These are phyloP conservation scores for Geotrichum carabidarum DNA, from an alignment of 1,139 yeast genomes.

Conservation along the genomic window DNA sequence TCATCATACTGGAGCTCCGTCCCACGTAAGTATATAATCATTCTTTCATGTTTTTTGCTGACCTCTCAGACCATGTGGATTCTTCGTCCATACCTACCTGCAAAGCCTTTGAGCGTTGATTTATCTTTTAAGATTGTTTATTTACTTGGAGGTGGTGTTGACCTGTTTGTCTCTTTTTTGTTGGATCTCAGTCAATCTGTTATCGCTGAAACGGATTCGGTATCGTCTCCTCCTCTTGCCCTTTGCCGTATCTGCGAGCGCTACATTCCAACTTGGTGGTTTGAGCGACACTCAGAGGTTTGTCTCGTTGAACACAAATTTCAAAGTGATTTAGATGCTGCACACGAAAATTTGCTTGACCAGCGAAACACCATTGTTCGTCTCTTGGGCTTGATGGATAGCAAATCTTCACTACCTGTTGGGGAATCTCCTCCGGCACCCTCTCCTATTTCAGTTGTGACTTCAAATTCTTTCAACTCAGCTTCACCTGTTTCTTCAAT, in stretches of 20 bases:
- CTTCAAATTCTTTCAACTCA: constrained; percentile 5
- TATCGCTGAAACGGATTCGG: constrained; percentile 55
- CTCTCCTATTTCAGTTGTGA: background rate
- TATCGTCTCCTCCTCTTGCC: constrained; percentile 73
- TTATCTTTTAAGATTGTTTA: constrained; percentile 64
- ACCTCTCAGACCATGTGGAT: constrained; percentile 75
- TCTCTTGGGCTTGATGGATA: constrained; percentile 22
- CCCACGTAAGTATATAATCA: constrained; percentile 42
- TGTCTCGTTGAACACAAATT: constrained; percentile 83
- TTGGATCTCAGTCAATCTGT: constrained; percentile 58
- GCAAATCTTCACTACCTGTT: background rate
- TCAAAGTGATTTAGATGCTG: constrained; percentile 66
- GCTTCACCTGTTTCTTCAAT: constrained; percentile 14
- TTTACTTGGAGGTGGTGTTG: constrained; percentile 83
- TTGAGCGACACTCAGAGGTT: constrained; percentile 83
- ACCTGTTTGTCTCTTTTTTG: constrained; percentile 71
- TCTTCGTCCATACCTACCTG: constrained; percentile 66
- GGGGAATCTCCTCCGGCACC: background rate
- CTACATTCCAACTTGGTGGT: constrained; percentile 93
- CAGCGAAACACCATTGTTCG: constrained; percentile 41
- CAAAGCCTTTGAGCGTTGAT: constrained; percentile 55
- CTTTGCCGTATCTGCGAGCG: constrained; percentile 90
- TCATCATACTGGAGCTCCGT: constrained; percentile 50
- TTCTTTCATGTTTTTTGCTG: background rate
- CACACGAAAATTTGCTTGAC: constrained; percentile 63